Conservation (phyloP, 2,329 filamentous ascomycete genomes). For the Ilyonectria robusta region DNA sequence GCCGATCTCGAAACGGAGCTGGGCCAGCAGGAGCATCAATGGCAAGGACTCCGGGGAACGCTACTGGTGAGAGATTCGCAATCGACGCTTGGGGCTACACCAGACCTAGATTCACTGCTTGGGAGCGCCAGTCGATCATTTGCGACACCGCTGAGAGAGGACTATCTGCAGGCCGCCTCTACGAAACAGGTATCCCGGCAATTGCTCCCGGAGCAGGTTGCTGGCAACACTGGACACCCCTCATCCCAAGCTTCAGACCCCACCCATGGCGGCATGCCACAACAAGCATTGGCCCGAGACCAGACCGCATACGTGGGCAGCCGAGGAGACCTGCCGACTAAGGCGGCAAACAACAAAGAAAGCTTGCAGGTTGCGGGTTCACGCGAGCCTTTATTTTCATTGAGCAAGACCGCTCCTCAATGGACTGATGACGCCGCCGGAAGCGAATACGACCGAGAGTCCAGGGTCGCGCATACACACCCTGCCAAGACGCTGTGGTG, state of each 20-base stretch:
- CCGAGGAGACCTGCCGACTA: slow-evolving; percentile 17
- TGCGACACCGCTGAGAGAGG: slow-evolving; percentile 11
- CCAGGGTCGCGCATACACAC: slow-evolving; percentile 28
- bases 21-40: slow-evolving; percentile 71
- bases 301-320: slow-evolving; percentile 18
- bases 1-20: slow-evolving; percentile 74
- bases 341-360: slow-evolving; percentile 35
- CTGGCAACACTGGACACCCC: slow-evolving; percentile 24
- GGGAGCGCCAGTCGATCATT: slow-evolving; percentile 28
- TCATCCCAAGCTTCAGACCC: slow-evolving; percentile 13
- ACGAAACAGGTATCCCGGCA: slow-evolving; percentile 15
- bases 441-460: slow-evolving; percentile 50
- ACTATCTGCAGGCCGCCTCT: slow-evolving; percentile 7
- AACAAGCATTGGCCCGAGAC: slow-evolving; percentile 19
- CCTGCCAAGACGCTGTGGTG: slow-evolving; percentile 39
- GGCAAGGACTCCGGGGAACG: slow-evolving; percentile 70
- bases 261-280: slow-evolving; percentile 22
- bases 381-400: slow-evolving; percentile 45
- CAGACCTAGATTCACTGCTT: slow-evolving; percentile 41
- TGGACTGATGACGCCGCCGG: slow-evolving; percentile 67
- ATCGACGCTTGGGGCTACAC: slow-evolving; percentile 58
- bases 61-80: slow-evolving; percentile 64
- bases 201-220: slow-evolving; percentile 4
- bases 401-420: slow-evolving; percentile 69
- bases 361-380: slow-evolving; percentile 53